Evolutionary conservation across 768 basidiomycete genomes (phyloP), one percentile per base, ranked within the genome.

Genomic region (Dendrothele bispora): DNA sequence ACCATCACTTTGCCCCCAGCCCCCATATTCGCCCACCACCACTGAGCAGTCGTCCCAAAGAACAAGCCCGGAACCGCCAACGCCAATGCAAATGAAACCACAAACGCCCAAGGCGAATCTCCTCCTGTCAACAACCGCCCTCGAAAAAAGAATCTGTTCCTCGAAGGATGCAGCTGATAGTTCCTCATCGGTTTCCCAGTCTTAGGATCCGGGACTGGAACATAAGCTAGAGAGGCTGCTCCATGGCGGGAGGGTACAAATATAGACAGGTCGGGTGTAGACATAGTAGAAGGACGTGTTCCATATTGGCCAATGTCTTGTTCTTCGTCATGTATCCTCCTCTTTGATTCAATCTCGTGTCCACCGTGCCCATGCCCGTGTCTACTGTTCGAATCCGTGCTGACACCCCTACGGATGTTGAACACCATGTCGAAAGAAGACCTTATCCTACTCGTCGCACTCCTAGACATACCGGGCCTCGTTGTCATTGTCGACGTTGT

Each of bases 1-100:
- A 72, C 73, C 69, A 82, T 65, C 52, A 82, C 83, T 45, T 76
- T 77, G 38, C 84, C 84, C n/a, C 86, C 72, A 17, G 72, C 75
- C 0, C 87, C 86, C 12, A 84, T 78, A 4, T 81, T 84, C 5
- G 84, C 79, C 94, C 95, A 98, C 79, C 95, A 86, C 81, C 86
- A 95, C 15, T 86, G 82, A 38, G 84, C 87, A 1, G 92, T 94
- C 21, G 91, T 91, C 8, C 83, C 88, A 53, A 97, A 82, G 90
- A 91, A 99, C 7, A 88, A 66, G 0, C 84, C 91, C 2, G 88
- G 71, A 38, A 98, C 75, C 2, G 74, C 75, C 21, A 93, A 60
- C 22, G 86, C 69, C 18, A 95, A 45, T 1, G 64, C 60, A 40
- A 95, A 68, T 6, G 80, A 80, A 0, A 74, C 77, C 2, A 91